Conservation (phyloP, 257 asterid species). For the Jacaranda mimosifolia region DNA sequence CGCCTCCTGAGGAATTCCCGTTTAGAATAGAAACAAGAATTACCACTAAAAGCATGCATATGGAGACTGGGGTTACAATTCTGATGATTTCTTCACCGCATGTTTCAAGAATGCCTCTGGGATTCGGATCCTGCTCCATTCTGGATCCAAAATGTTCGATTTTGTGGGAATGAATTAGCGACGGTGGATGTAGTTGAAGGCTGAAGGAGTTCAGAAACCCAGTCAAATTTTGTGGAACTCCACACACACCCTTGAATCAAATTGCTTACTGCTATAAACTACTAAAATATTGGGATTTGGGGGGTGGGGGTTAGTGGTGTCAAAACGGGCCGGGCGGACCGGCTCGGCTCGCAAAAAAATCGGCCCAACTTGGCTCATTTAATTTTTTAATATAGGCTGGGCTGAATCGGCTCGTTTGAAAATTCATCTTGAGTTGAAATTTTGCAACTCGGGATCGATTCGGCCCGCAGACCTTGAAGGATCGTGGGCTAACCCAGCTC, state of each 20-base stretch:
- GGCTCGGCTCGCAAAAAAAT: too few relatives aligned
- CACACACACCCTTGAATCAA: background rate
- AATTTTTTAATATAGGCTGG: too few relatives aligned
- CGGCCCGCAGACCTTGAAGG: too few relatives aligned
- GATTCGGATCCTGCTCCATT: conserved; percentile 71
- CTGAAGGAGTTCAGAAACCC: background rate
- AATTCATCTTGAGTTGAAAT: too few relatives aligned
- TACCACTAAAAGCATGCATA: conserved; percentile 89
- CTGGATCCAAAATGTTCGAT: conserved; percentile 30
- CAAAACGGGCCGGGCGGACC: too few relatives aligned
- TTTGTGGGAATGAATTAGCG: background rate
- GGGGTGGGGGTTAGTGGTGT: too few relatives aligned
- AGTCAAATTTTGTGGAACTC: background rate
- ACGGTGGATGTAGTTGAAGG: background rate
- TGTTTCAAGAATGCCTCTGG: conserved; percentile 73
- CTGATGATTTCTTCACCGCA: conserved; percentile 94
- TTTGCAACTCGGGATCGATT: too few relatives aligned
- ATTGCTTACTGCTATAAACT: background rate
- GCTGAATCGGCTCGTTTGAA: too few relatives aligned
- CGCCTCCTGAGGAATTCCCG: conserved; percentile 46
- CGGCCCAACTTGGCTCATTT: too few relatives aligned
- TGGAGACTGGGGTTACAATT: conserved; percentile 89
- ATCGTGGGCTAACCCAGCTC: too few relatives aligned
- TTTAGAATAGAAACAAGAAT: conserved; percentile 78
- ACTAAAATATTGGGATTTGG: too few relatives aligned